Evolutionary conservation across 805 yeast species (phyloP).

Genomic region (Lachancea cidri): DNA sequence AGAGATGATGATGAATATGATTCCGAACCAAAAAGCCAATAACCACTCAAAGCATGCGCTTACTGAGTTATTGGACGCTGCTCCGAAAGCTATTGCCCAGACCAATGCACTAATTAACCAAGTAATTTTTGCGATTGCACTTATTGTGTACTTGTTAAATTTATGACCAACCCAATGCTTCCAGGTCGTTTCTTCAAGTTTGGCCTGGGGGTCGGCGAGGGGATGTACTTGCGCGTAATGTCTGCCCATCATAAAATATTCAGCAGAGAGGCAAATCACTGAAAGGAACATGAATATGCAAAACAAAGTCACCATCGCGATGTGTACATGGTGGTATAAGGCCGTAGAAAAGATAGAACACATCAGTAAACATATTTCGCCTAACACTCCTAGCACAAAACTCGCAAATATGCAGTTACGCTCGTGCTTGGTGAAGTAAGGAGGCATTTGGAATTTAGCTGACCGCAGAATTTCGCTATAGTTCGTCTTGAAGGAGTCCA

Average conservation of each 20-base stretch:
- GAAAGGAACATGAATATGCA: constrained; percentile 60
- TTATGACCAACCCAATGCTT: constrained; percentile 32
- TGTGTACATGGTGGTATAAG: constrained; percentile 49
- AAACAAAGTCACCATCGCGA: constrained; percentile 67
- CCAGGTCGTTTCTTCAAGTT: constrained; percentile 14
- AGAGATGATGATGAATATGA: constrained; percentile 56
- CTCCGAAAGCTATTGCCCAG: constrained; percentile 68
- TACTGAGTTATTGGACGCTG: constrained; percentile 38
- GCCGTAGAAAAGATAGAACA: constrained; percentile 71
- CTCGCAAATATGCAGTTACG: constrained; percentile 38
- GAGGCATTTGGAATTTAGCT: constrained; percentile 31
- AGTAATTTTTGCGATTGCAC: constrained; percentile 47
- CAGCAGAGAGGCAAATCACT: constrained; percentile 39
- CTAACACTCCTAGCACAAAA: constrained; percentile 45
- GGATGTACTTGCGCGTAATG: constrained; percentile 39
- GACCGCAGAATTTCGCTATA: constrained; percentile 17
- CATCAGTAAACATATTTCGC: constrained; percentile 68
- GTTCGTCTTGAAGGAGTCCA: constrained; percentile 13
- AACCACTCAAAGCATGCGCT: constrained; percentile 81
- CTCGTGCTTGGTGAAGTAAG: constrained; percentile 37
- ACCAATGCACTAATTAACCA: constrained; percentile 67
- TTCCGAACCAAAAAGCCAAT: constrained; percentile 78
- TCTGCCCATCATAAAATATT: constrained; percentile 43
- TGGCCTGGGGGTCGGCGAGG: constrained; percentile 16
- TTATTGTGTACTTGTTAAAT: constrained; percentile 43